Base-by-base conservation (phyloP, 805 yeast genomes). In the Kazachstania viticola region DNA sequence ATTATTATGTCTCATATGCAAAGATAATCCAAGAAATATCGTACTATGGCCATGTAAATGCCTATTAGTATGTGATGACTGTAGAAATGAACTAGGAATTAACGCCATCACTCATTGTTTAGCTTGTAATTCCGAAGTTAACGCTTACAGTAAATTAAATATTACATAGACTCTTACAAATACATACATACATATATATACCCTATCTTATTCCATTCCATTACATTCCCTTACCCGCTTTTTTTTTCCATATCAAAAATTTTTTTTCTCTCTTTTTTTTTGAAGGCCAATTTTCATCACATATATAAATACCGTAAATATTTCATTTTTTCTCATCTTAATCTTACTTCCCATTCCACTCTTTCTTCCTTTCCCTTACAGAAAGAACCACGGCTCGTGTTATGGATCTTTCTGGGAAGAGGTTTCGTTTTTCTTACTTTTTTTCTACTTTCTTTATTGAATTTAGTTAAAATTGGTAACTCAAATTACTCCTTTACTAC, bases 11-110 rank as follows among this genome's bases (percentile, higher is more conserved):
- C 94, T 82, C 5, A 77, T 87, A 3, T 87, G 96, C 51, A 88
- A 79, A 43, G 64, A 67, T 4, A 73, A 78, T 36, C 69, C 74
- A 4, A 65, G 95, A 41, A 80, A 78, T 35, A 71, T 87, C 26
- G 75, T 87, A 7, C 61, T 88, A 3, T 87, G 96, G 96, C 96
- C 96, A 0, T 87, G 96, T 51, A 71, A 74, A 44, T 87, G 96
- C 54, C 71, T 87, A 34, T 85, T 94, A 0, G 63, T 87, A 4
- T 87, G 96, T 54, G 95, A 85, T 41, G 67, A 71, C 17, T 87
- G 96, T 49, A 66, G 96, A 13, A 61, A 75, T 9, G 71, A 79
- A 13, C 62, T 87, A 32, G 83, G 82, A 6, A 59, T 76, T 21
- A 68, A 85, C 38, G 79, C 80, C 9, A 77, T 78, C 48, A 71